Conservation (phyloP, 208 protist species). For the Herpetomonas tarakana region DNA sequence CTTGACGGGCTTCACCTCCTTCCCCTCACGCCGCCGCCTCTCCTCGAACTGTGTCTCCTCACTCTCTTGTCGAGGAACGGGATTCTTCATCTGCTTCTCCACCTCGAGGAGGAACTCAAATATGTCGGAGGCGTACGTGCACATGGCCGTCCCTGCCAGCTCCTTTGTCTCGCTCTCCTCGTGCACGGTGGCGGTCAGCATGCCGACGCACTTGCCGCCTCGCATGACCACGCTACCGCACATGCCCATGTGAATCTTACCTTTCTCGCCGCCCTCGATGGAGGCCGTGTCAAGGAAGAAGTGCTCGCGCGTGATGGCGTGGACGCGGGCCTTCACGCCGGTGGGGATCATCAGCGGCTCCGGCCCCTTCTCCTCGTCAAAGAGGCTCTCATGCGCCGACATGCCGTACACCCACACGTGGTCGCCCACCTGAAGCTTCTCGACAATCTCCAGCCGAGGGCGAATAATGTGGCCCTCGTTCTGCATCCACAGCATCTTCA, state of each 20-base stretch:
- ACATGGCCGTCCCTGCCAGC: constrained; percentile 88
- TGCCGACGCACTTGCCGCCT: constrained; percentile 88
- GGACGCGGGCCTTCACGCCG: constrained; percentile 74
- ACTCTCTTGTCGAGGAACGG: constrained; percentile 31
- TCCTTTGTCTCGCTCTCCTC: constrained; percentile 69
- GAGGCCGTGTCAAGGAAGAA: constrained; percentile 86
- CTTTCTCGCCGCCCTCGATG: constrained; percentile 66
- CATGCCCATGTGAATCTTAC: constrained; percentile 86
- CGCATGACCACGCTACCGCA: constrained; percentile 88
- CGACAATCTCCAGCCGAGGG: constrained; percentile 76
- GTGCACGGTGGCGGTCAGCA: constrained; percentile 89
- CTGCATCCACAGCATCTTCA: constrained; percentile 93
- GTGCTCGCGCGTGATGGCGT: constrained; percentile 78
- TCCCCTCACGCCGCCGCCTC: constrained; percentile 46
- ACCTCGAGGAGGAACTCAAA: constrained; percentile 90
- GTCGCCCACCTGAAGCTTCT: constrained; percentile 68
- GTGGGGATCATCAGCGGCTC: constrained; percentile 90
- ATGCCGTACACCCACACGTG: constrained; percentile 91
- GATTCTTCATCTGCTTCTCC: constrained; percentile 87
- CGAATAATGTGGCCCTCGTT: constrained; percentile 85
- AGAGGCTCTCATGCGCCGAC: constrained; percentile 83
- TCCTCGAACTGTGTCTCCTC: constrained; percentile 77
- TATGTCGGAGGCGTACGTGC: constrained; percentile 81
- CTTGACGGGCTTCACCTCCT: constrained; percentile 21
- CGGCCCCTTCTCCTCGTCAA: constrained; percentile 84